A percentile compares a stretch with the other conserved stretches of the same genome.
Evolutionary conservation across 1,284 basidiomycete genomes (phyloP).

Genomic region (Fomitopsis palustris): DNA sequence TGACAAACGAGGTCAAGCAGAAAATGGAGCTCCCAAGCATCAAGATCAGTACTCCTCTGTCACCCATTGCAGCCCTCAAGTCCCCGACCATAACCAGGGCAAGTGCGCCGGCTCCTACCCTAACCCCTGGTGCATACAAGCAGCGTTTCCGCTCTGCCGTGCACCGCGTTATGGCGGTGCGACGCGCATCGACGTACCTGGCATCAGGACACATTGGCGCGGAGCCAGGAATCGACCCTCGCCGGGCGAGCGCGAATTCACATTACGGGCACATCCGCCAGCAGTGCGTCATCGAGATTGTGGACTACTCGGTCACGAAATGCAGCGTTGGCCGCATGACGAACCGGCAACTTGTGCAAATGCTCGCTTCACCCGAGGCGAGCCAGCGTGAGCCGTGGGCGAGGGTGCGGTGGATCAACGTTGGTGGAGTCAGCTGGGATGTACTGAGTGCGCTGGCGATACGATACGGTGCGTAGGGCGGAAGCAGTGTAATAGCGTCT

Average conservation of each 20-base stretch:
- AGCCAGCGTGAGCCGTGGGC: constrained; percentile 48
- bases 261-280: constrained; percentile 50
- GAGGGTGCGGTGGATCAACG: constrained; percentile 71
- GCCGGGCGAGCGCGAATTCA: constrained; percentile 45
- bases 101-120: background rate
- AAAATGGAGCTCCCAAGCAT: background rate
- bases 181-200: constrained; percentile 44
- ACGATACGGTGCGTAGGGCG: constrained; percentile 46
- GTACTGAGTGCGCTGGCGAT: constrained; percentile 62
- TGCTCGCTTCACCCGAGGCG: constrained; percentile 40
- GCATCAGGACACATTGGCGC: constrained; percentile 41
- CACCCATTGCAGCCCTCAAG: background rate
- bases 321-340: constrained; percentile 49
- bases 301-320: constrained; percentile 56
- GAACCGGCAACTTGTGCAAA: constrained; percentile 49
- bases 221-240: constrained; percentile 64
- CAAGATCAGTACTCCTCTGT: background rate
- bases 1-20: background rate
- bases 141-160: constrained; percentile 44
- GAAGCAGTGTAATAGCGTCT: background rate
- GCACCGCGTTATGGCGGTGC: constrained; percentile 53
- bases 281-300: constrained; percentile 58
- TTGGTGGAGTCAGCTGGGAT: constrained; percentile 70
- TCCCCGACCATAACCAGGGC: background rate
- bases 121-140: background rate